Evolutionary conservation across 2,329 filamentous ascomycete species (phyloP), one percentile per base, ranked within the genome.

Genomic region (Phaeosphaeriaceae sp.): DNA sequence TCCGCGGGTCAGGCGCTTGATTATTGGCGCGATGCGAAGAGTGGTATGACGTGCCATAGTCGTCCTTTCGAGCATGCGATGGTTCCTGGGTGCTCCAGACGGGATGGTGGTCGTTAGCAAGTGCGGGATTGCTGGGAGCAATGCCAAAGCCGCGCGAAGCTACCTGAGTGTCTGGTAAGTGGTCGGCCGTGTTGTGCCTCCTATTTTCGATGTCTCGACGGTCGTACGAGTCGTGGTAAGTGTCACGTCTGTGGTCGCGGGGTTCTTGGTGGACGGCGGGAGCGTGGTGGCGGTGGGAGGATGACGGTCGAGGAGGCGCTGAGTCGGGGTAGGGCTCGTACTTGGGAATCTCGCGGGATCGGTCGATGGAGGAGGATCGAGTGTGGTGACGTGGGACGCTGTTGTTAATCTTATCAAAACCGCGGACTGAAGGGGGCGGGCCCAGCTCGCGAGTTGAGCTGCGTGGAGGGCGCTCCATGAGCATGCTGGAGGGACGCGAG

Each of bases 381-480:
- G 43, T 66, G 40, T 68, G 68, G 13, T 66, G 60, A 13, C 73
- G 64, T 13, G 61, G 59, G 23, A 73, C 54, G 52, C 59, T 64
- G 40, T 55, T 64, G 65, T 86, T 86, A 63, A 91, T 86, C 77
- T 87, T 91, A 67, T 92, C 90, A 63, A 93, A 87, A 0, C 89
- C 90, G 66, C 89, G 83, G 2, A 88, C 91, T 5, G 88, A 86
- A 4, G 89, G 89, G 10, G 91, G 91, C 1, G 90, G 90, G 17
- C 74, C 74, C 1, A 76, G 69, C 49, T 77, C 77, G 32, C 76
- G 72, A 19, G 67, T 60, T n/a, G 75, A 79, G 49, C 49, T 77
- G 66, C 73, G 79, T 19, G 67, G 68, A 51, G 59, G 74, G 47
- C 65, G 77, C 32, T 79, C 77, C 42, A 79, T 65, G 9, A 82